These are phyloP conservation scores for Ilex paraguariensis DNA, from an alignment of 305 asterid genomes.

Conservation along the genomic window DNA sequence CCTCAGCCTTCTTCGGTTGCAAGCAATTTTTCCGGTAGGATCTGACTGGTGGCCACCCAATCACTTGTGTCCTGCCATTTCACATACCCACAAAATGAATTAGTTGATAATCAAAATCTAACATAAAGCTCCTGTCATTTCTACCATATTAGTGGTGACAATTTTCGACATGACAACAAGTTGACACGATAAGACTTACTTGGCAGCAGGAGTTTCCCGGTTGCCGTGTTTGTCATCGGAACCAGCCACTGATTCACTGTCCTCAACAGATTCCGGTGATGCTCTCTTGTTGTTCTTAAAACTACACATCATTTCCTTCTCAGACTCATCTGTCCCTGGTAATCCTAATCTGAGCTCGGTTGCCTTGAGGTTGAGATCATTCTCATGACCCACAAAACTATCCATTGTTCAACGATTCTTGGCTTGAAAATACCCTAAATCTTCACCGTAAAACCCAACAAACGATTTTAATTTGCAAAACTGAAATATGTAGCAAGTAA, in stretches of 20 bases:
- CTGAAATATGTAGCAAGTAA: too few relatives aligned
- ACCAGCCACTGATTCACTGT: slow-evolving; percentile 16
- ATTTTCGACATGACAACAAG: too few relatives aligned
- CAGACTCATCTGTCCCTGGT: slow-evolving; percentile 46
- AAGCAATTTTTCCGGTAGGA: slow-evolving; percentile 53
- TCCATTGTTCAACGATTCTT: slow-evolving; percentile 14
- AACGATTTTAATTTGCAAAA: too few relatives aligned
- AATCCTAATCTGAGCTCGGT: slow-evolving; percentile 63
- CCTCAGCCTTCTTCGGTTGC: slow-evolving; percentile 45
- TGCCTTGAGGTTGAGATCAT: slow-evolving; percentile 41
- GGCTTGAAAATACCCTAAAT: background rate
- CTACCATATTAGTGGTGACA: too few relatives aligned
- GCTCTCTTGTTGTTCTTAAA: slow-evolving; percentile 46
- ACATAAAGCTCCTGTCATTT: too few relatives aligned
- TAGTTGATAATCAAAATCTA: too few relatives aligned
- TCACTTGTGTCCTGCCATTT: slow-evolving; percentile 60
- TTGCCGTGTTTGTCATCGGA: slow-evolving; percentile 20
- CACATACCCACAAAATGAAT: background rate
- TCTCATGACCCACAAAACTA: slow-evolving; percentile 19
- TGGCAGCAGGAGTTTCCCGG: slow-evolving; percentile 57
- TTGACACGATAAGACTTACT: slow-evolving; percentile 37
- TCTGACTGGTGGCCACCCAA: slow-evolving; percentile 93
- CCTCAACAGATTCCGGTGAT: slow-evolving; percentile 28
- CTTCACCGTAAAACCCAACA: too few relatives aligned
- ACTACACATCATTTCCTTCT: slow-evolving; percentile 14